Percentiles rank a stretch among this genome's conserved stretches.
Conservation (phyloP, 345 rosid genomes). For the Limnanthes douglasii region DNA sequence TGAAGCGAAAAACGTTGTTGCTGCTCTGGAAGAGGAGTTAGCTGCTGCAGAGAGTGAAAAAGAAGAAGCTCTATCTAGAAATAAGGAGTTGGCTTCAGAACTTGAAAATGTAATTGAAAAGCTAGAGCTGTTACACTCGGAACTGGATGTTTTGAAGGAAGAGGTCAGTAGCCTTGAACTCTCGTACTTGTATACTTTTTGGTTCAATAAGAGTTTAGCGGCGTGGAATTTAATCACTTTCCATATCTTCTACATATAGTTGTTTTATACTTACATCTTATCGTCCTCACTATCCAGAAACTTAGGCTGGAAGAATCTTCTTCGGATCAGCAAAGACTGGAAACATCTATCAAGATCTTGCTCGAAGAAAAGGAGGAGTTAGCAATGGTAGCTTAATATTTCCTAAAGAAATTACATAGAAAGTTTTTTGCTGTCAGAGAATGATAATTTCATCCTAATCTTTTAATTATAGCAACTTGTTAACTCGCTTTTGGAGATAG, state of each 20-base stretch:
- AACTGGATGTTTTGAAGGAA: conserved; percentile 32
- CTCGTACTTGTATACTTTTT: neutral
- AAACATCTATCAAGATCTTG: conserved; percentile 29
- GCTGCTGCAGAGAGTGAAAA: conserved; percentile 37
- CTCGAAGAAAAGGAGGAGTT: conserved; percentile 80
- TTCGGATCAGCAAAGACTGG: conserved; percentile 33
- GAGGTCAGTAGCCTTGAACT: conserved; percentile 46
- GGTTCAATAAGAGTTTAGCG: neutral
- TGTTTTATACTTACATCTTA: conserved; percentile 2
- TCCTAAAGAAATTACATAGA: no score
- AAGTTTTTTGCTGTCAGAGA: neutral
- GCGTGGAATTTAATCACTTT: conserved; percentile 3
- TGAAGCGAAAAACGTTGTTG: conserved; percentile 89
- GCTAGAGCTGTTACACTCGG: conserved; percentile 26
- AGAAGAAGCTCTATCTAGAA: conserved; percentile 33
- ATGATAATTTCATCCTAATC: conserved; percentile 1
- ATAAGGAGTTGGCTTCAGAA: conserved; percentile 36
- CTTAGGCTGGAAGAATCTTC: conserved; percentile 44
- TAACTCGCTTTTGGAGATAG: conserved; percentile 72
- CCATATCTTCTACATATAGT: conserved; percentile 2
- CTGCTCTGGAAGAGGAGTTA: conserved; percentile 66
- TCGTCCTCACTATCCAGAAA: conserved; percentile 25
- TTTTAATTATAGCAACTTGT: conserved; percentile 52
- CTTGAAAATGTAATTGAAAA: conserved; percentile 32
- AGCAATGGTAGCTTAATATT: conserved; percentile 44